Evolutionary conservation across 306 rosid genomes (phyloP).

Genomic region (Citrullus amarus): DNA sequence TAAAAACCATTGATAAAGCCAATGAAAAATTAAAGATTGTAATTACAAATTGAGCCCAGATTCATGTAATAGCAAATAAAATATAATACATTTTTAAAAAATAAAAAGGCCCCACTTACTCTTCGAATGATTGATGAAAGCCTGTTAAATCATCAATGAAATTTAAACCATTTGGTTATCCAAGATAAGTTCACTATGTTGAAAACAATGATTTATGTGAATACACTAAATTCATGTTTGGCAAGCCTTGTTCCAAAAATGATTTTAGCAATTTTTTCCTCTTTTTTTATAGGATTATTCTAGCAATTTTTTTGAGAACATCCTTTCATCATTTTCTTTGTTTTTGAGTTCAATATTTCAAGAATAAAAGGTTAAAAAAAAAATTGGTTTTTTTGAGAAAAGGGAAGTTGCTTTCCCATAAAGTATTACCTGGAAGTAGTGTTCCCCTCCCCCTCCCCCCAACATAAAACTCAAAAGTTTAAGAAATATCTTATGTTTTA

Average conservation of each 20-base stretch:
- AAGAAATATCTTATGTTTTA: neutral
- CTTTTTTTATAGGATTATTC: neutral
- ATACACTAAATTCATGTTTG: neutral
- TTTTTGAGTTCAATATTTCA: neutral
- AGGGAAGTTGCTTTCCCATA: neutral
- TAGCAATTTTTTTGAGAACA: neutral
- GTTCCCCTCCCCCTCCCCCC: neutral
- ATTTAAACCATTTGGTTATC: neutral
- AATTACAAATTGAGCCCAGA: neutral
- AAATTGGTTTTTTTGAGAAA: neutral
- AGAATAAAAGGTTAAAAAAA: neutral
- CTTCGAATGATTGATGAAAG: no score
- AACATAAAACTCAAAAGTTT: neutral
- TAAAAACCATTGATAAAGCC: neutral
- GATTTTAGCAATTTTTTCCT: neutral
- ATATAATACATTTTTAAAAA: no score
- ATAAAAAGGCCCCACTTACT: no score
- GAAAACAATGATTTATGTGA: neutral
- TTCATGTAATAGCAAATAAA: no score
- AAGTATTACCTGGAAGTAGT: neutral
- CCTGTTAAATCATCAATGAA: no score
- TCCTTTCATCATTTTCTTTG: neutral
- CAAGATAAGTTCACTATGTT: neutral
- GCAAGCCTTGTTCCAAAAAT: neutral
- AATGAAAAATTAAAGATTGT: neutral